phyloP scores from a whole-genome alignment of 2,329 filamentous ascomycete genomes.

The Harringtonia lauricola region DNA sequence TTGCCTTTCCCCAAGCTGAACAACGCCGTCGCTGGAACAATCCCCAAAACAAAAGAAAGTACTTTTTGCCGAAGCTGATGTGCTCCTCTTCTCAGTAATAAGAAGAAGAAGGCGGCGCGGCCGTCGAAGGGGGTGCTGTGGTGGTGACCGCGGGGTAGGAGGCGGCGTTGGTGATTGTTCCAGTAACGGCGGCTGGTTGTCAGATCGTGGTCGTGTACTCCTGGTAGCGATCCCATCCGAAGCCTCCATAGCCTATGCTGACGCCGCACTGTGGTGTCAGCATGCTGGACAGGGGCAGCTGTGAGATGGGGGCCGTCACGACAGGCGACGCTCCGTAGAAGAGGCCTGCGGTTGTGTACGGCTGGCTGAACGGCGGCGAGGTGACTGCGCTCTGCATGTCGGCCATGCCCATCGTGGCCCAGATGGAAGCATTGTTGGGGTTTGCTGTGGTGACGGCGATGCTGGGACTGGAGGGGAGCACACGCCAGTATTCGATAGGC shows the following conservation, averaged over 20 bases:
- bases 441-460: slow-evolving; percentile 55
- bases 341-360: slow-evolving; percentile 59
- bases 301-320: slow-evolving; percentile 61
- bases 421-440: slow-evolving; percentile 45
- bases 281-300: slow-evolving; percentile 77
- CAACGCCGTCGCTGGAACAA: slow-evolving; percentile 13
- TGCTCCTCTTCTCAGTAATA: slow-evolving; percentile 2
- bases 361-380: slow-evolving; percentile 68
- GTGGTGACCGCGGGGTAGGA: slow-evolving; percentile 35
- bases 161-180: slow-evolving; percentile 20
- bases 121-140: slow-evolving; percentile 9
- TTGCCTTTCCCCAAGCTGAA: neutral
- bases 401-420: slow-evolving; percentile 67
- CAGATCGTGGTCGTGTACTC: slow-evolving; percentile 84
- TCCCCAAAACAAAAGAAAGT: slow-evolving; percentile 2
- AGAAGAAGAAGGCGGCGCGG: slow-evolving; percentile 4
- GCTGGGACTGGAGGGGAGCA: slow-evolving; percentile 79
- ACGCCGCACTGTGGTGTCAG: slow-evolving; percentile 68
- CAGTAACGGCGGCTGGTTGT: slow-evolving; percentile 44
- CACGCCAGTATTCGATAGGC: slow-evolving; percentile 78
- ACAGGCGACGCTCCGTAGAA: slow-evolving; percentile 69
- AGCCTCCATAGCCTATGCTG: slow-evolving; percentile 62
- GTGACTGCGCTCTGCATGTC: slow-evolving; percentile 69
- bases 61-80: neutral
- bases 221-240: slow-evolving; percentile 78